phyloP scores from a whole-genome alignment of 225 moss, liverwort and hornwort species.

The Marchantia polymorpha region DNA sequence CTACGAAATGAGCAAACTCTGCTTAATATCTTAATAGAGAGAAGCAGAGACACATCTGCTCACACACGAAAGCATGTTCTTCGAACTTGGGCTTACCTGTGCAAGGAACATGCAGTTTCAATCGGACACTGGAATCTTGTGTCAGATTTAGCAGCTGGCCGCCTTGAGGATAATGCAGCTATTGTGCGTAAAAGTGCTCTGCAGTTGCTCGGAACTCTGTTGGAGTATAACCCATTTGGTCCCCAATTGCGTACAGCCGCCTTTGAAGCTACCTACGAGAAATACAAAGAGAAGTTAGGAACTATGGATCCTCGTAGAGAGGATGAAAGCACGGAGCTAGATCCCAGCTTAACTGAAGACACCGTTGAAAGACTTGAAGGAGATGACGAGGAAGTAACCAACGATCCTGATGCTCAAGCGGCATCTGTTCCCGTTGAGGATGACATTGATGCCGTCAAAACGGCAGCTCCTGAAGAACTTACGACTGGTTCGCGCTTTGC shows the following conservation, averaged over 20 bases:
- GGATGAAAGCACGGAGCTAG: slow-evolving; percentile 10
- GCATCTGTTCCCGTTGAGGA: slow-evolving; percentile 20
- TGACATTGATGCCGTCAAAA: slow-evolving; percentile 24
- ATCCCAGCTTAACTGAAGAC: slow-evolving; percentile 8
- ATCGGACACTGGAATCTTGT: slow-evolving; percentile 99
- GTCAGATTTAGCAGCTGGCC: slow-evolving; percentile 77
- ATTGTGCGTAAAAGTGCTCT: slow-evolving; percentile 86
- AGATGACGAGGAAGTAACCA: slow-evolving; percentile 34
- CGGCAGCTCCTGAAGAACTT: slow-evolving; percentile 44
- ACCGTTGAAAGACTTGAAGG: slow-evolving; percentile 25
- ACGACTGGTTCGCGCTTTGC: slow-evolving; percentile 43
- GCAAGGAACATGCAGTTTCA: slow-evolving; percentile 83
- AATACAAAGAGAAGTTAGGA: slow-evolving; percentile 72
- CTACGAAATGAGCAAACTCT: slow-evolving; percentile 82
- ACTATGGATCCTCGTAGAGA: slow-evolving; percentile 38
- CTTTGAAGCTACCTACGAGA: slow-evolving; percentile 86
- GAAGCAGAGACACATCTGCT: slow-evolving; percentile 76
- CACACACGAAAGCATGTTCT: slow-evolving; percentile 92
- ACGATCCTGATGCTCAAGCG: slow-evolving; percentile 26
- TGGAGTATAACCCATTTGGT: slow-evolving; percentile 94
- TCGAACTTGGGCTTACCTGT: slow-evolving; percentile 92
- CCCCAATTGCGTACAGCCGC: slow-evolving; percentile 67
- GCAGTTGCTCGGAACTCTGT: slow-evolving; percentile 73
- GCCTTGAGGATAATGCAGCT: slow-evolving; percentile 83
- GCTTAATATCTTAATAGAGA: slow-evolving; percentile 78